Base-by-base conservation (phyloP, 495 filamentous ascomycete species). In the Choiromyces venosus region DNA sequence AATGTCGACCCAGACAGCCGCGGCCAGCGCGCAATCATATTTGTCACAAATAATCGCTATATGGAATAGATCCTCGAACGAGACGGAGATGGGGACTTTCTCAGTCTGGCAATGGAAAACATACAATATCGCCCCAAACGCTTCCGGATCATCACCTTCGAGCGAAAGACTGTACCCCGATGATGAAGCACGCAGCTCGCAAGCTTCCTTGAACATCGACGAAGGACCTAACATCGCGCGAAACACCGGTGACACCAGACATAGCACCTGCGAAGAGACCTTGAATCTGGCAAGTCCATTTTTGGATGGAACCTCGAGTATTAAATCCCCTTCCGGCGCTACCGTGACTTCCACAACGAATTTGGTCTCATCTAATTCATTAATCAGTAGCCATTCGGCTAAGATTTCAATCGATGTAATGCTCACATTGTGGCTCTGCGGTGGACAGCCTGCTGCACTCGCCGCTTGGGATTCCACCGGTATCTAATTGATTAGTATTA, bases 41-140 rank as follows among this genome's bases (percentile, higher is more conserved):
- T 79, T 79, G 64, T 79, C 77, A 18, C 77, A 79, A 29, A 79
- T 67, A 36, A 79, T 61, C 19, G 77, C 77, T 25, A 79, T 25
- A 21, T 73, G 70, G 12, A 76, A 19, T 18, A 79, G n/a, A 12
- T 73, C 67, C 36, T 79, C 18, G 37, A 79, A 79, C 7, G 69
- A 66, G n/a, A 79, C 36, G 37, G 9, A 16, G 29, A 29, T n/a
- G 7, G 77, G 77, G 21, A 79, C 67, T 18, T 39, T 52, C 25
- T 40, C 40, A 35, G 78, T 74, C 40, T 75, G 68, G 36, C 69
- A 75, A 52, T 79, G 77, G 4, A 79, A 64, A n/a, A 66, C 73
- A 3, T 79, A 37, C 14, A 79, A 77, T n/a, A 76, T 72, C 37
- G 73, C 67, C 16, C 42, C 73, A 4, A 79, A 65, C 6, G 77